Base-by-base conservation (phyloP, 2,329 filamentous ascomycete genomes). In the Sarocladium brachiariae region DNA sequence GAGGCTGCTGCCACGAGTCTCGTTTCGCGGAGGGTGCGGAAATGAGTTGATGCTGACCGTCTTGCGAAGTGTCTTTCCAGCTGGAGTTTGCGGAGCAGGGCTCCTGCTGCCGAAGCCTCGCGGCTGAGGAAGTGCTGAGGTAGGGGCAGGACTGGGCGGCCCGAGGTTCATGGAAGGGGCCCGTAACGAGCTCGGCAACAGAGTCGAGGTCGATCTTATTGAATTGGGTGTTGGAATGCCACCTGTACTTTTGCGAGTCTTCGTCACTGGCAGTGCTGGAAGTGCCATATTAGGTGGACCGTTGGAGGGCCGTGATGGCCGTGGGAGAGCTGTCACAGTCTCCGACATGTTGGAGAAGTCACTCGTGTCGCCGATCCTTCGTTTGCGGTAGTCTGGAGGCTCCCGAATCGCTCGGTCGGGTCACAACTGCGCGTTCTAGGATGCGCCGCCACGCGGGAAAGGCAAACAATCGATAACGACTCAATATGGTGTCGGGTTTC, bases 1-100 rank as follows among this genome's bases (percentile, higher is more conserved):
- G 51, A 82, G 72, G 68, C 77, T 89, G 59, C 71, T 71, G 45
- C 74, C 70, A 56, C 78, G 76, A 50, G 70, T 75, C 50, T 78
- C 76, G 45, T 83, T 80, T 57, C 84, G 84, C 13, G 92, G 92
- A 13, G 92, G 92, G 56, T 95, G 87, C 25, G 92, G 92, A 62
- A 97, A 96, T 1, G 89, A 85, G 63, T 91, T 92, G 62, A 96
- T 95, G 74, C 91, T 96, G 61, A 95, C 86, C 1, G 87, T 87
- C 69, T 95, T 95, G 55, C 90, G 83, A 51, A 96, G 69, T 1
- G 84, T 81, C 66, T 84, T 91, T 23, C 82, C 81, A 4, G 80
- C 72, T 0, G 51, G 51, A 9, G 51, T 39, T 25, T 37, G 30
- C 5, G 46, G 33, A 6, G 51, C 43, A 8, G 81, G 75, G 5